Percentiles rank a stretch among this genome's conserved stretches.
Conservation (phyloP, 2,329 filamentous ascomycete species). For the Pseudophaeomoniella oleicola region DNA sequence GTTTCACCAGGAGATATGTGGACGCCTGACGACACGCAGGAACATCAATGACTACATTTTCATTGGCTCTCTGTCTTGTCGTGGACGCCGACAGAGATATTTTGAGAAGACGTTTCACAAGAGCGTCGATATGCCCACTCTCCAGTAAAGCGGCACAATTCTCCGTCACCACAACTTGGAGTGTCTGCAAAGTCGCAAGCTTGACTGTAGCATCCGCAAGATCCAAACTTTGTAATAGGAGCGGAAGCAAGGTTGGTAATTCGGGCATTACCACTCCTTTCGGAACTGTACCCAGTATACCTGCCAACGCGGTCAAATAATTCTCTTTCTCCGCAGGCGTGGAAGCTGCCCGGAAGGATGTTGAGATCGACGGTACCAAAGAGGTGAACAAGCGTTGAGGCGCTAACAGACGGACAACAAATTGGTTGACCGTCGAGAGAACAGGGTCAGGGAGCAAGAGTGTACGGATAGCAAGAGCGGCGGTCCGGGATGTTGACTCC, state of each 20-base stretch:
- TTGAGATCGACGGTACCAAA: conserved; percentile 40
- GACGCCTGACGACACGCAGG: conserved; percentile 26
- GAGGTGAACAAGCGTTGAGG: conserved; percentile 51
- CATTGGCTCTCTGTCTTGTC: conserved; percentile 5
- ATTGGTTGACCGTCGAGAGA: conserved; percentile 45
- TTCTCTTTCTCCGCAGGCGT: conserved; percentile 35
- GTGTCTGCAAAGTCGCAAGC: conserved; percentile 43
- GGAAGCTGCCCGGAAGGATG: conserved; percentile 32
- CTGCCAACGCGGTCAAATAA: conserved; percentile 48
- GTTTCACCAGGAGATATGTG: conserved; percentile 16
- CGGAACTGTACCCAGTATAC: conserved; percentile 44
- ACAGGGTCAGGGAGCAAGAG: conserved; percentile 48
- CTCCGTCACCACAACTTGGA: conserved; percentile 43
- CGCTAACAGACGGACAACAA: conserved; percentile 44
- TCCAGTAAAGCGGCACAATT: conserved; percentile 36
- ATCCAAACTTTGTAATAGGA: conserved; percentile 50
- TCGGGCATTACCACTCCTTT: conserved; percentile 46
- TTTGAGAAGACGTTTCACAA: conserved; percentile 40
- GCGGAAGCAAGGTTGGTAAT: conserved; percentile 40
- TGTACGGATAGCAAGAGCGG: conserved; percentile 43
- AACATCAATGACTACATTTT: conserved; percentile 9
- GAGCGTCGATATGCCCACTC: conserved; percentile 41
- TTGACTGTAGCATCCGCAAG: conserved; percentile 37
- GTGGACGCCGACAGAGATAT: neutral
- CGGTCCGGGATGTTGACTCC: conserved; percentile 30